Base-by-base conservation (phyloP, 208 protist species). In the Leptomonas seymouri region DNA sequence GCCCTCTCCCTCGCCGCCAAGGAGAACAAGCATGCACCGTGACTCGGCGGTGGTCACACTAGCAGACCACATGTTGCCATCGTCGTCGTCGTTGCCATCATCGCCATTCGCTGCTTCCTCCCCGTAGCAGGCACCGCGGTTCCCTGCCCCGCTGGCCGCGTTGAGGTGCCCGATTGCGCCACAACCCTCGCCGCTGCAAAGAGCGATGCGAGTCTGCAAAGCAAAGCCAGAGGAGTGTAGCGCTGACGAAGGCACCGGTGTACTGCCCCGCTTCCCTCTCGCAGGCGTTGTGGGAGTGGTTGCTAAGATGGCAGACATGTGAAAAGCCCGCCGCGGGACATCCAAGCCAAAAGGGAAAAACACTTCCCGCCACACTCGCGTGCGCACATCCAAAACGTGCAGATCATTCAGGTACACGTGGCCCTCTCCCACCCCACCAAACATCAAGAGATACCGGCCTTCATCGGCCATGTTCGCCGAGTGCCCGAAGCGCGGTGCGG, bases 361-460 rank as follows among this genome's bases (percentile, higher is more conserved):
- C 23, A 95, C 75, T 59, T 95, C 85, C 20, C 90, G 69, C 90
- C 90, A 95, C 16, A 95, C 87, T 45, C 50, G 65, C 16, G 85
- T 93, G 25, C 45, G 27, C 16, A 82, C 67, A 63, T 95, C 80
- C 28, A 95, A 71, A 3, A 89, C 67, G 64, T 85, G 74, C 41
- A 91, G 65, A 60, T 95, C 90, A 58, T 80, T 76, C 58, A 93
- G 63, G 61, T 86, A 90, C 9, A 42, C 42, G 0, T 76, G 56
- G 3, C 69, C 72, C 3, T 18, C 39, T 2, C 84, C 80, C 28
- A 93, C 69, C 0, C 90, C 90, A 45, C 90, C 90, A 79, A 90
- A 91, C 34, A 95, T 77, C 7, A 89, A 71, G 20, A 94, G 30
- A 15, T 75, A 71, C n/a, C 48, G 46, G 20, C 73, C 58, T 16